Conservation (phyloP, 805 yeast species). For the Starmerella cellae region DNA sequence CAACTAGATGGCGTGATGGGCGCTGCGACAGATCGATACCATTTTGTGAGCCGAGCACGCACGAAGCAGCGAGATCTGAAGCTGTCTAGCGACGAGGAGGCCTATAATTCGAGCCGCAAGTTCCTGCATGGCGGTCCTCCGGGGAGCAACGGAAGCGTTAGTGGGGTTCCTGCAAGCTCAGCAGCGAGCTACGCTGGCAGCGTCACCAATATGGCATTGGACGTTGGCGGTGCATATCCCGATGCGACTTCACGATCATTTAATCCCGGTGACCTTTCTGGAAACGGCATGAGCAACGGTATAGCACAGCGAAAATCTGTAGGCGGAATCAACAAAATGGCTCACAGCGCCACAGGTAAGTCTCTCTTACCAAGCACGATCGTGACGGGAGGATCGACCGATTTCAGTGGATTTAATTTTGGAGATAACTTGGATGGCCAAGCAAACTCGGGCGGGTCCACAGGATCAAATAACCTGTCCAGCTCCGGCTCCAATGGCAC, state of each 20-base stretch:
- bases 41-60: conserved; percentile 19
- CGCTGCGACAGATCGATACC: conserved; percentile 23
- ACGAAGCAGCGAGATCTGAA: conserved; percentile 10
- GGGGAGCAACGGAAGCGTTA: background rate
- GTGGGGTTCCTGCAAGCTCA: background rate
- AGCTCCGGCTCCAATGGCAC: conserved; percentile 14
- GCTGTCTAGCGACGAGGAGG: conserved; percentile 16
- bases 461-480: conserved; percentile 16
- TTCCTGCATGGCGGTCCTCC: conserved; percentile 11
- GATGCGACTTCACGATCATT: background rate
- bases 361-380: conserved; percentile 1
- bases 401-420: conserved; percentile 12
- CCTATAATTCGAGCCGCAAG: conserved; percentile 14
- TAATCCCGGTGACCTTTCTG: conserved; percentile 4
- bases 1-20: conserved; percentile 25
- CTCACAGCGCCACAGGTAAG: background rate
- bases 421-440: conserved; percentile 7
- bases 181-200: background rate
- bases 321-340: background rate
- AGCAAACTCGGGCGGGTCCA: conserved; percentile 10
- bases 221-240: background rate
- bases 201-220: background rate
- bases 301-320: background rate
- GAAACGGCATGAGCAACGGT: background rate
- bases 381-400: background rate